Evolutionary conservation across 305 asterid species (phyloP).

Genomic region (Fraxinus dipetala): DNA sequence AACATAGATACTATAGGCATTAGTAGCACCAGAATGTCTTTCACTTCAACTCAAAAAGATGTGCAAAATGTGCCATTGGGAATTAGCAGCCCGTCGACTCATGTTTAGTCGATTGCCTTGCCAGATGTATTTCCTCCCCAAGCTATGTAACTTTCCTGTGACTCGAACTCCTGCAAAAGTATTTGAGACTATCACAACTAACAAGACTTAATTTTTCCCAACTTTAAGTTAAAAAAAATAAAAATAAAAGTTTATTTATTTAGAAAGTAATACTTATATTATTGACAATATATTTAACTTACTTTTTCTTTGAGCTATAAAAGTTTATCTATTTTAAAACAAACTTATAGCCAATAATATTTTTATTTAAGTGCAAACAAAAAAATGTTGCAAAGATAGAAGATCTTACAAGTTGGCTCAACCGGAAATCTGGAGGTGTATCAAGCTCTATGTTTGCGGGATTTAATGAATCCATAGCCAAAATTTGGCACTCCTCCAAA

Average conservation of each 20-base stretch:
- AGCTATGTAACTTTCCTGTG: slow-evolving; percentile 79
- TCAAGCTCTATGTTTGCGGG: slow-evolving; percentile 56
- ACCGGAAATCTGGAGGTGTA: slow-evolving; percentile 70
- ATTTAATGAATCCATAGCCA: slow-evolving; percentile 51
- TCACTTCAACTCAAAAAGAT: slow-evolving; percentile 5
- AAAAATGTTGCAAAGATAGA: neutral
- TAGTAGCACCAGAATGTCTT: slow-evolving; percentile 1
- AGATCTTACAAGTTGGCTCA: slow-evolving; percentile 72
- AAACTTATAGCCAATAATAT: neutral
- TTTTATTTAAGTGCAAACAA: neutral
- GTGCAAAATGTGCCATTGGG: slow-evolving; percentile 6
- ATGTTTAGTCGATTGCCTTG: slow-evolving; percentile 29
- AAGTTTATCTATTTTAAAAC: neutral
- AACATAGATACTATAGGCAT: neutral
- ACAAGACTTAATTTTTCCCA: neutral
- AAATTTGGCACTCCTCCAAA: slow-evolving; percentile 62
- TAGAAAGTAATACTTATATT: neutral
- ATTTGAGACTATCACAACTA: neutral
- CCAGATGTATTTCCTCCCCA: slow-evolving; percentile 70
- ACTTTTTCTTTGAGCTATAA: neutral
- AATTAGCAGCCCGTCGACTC: neutral
- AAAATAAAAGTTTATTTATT: neutral
- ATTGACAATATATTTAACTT: neutral
- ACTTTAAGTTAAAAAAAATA: neutral
- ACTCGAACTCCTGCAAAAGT: slow-evolving; percentile 65